These are phyloP conservation scores for Lichina pygmaea DNA, from an alignment of 495 filamentous ascomycete species.

Conservation along the genomic window DNA sequence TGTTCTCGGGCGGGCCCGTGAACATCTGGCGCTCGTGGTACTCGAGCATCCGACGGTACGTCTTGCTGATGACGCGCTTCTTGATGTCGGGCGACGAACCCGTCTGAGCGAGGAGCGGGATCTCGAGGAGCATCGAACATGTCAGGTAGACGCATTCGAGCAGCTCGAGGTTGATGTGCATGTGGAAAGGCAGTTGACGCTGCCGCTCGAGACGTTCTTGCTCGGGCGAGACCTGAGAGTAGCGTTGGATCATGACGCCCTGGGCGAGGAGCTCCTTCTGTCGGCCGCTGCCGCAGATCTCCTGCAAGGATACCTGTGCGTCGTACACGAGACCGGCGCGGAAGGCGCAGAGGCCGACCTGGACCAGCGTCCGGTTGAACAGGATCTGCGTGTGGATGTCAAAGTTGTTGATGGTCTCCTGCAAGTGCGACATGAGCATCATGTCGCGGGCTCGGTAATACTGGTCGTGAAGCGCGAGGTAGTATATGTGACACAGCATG, in stretches of 20 bases:
- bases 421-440: constrained; percentile 98
- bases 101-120: constrained; percentile 85
- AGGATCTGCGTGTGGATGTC: constrained; percentile 94
- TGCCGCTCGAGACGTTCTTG: constrained; percentile 92
- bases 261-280: constrained; percentile 97
- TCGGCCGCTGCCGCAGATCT: constrained; percentile 87
- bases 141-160: constrained; percentile 97
- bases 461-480: constrained; percentile 84
- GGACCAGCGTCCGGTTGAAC: constrained; percentile 92
- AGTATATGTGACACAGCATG: constrained; percentile 97
- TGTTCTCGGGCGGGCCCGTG: constrained; percentile 94
- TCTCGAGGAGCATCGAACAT: constrained; percentile 95
- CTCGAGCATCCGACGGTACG: constrained; percentile 93
- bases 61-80: constrained; percentile 97
- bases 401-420: constrained; percentile 84
- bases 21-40: constrained; percentile 99
- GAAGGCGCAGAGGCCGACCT: constrained; percentile 96
- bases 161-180: constrained; percentile 98
- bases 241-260: constrained; percentile 92
- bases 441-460: constrained; percentile 95
- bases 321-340: constrained; percentile 90
- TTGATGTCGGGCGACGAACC: constrained; percentile 90
- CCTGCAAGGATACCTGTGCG: constrained; percentile 83
- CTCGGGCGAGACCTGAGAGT: constrained; percentile 80
- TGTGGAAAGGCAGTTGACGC: constrained; percentile 93